These are phyloP conservation scores for Eucalyptus curtisii DNA, from an alignment of 345 rosid species.

Conservation along the genomic window DNA sequence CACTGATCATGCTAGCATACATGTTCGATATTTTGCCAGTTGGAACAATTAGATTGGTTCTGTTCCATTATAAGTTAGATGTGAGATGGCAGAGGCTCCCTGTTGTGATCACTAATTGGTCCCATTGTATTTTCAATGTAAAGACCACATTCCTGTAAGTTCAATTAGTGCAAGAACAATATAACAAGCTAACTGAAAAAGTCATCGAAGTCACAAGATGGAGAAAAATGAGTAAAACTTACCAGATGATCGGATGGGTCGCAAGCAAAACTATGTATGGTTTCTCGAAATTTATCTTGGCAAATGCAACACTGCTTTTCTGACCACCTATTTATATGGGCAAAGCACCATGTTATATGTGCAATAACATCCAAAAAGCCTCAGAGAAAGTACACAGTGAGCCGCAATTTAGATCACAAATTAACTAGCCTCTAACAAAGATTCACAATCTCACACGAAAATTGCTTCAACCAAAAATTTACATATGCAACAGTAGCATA, in stretches of 20 bases:
- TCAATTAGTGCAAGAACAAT: too few relatives aligned
- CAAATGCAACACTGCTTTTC: neutral
- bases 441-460: neutral
- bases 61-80: too few relatives aligned
- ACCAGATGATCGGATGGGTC: neutral
- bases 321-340: neutral
- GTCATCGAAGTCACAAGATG: accelerated
- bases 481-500: neutral
- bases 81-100: too few relatives aligned
- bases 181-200: neutral
- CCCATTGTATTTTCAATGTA: too few relatives aligned
- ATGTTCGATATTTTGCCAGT: too few relatives aligned
- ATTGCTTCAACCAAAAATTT: neutral
- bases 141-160: too few relatives aligned
- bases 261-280: neutral
- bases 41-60: too few relatives aligned
- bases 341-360: neutral
- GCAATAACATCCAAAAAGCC: neutral
- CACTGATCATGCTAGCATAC: too few relatives aligned
- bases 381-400: neutral
- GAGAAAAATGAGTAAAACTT: neutral
- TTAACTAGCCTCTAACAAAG: neutral
- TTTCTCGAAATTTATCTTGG: too few relatives aligned
- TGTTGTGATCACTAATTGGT: too few relatives aligned
- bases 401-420: neutral